Conservation (phyloP, 768 basidiomycete species). For the Panus rudis region DNA sequence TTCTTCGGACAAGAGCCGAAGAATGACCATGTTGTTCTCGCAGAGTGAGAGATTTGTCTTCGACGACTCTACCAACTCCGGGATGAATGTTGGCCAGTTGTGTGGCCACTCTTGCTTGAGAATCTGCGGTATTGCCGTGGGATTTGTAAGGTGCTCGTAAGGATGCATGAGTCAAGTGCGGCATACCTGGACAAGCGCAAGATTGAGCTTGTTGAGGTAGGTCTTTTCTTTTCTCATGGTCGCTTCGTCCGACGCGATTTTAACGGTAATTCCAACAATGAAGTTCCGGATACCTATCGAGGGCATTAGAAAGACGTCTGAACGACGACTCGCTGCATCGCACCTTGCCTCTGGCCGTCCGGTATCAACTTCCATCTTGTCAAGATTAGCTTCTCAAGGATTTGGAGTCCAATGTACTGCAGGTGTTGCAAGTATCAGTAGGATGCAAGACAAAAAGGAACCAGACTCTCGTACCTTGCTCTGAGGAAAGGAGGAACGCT, state of each 20-base stretch:
- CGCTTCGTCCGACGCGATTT: conserved; percentile 86
- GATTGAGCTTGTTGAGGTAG: conserved; percentile 92
- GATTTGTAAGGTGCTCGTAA: conserved; percentile 1
- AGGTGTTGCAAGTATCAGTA: neutral
- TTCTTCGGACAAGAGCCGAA: conserved; percentile 95
- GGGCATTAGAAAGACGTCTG: neutral
- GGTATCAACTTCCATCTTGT: conserved; percentile 97
- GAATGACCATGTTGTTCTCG: conserved; percentile 99
- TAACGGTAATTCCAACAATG: conserved; percentile 87
- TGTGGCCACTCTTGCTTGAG: conserved; percentile 99
- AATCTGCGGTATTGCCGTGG: conserved; percentile 48
- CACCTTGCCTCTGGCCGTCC: conserved; percentile 88
- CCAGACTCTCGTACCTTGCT: conserved; percentile 52
- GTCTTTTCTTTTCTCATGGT: conserved; percentile 89
- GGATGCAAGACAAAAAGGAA: neutral
- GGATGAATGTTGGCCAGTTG: conserved; percentile 97
- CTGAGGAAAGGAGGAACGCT: conserved; percentile 77
- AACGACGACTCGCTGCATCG: conserved; percentile 8
- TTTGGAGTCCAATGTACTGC: conserved; percentile 94
- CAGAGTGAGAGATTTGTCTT: conserved; percentile 94
- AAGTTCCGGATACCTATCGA: conserved; percentile 88
- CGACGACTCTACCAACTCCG: conserved; percentile 94
- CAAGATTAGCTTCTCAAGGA: conserved; percentile 90
- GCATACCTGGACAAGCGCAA: conserved; percentile 87
- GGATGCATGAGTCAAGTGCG: neutral